Base-by-base conservation (phyloP, 176 grass and related monocot species). In the Aegilops umbellulata region DNA sequence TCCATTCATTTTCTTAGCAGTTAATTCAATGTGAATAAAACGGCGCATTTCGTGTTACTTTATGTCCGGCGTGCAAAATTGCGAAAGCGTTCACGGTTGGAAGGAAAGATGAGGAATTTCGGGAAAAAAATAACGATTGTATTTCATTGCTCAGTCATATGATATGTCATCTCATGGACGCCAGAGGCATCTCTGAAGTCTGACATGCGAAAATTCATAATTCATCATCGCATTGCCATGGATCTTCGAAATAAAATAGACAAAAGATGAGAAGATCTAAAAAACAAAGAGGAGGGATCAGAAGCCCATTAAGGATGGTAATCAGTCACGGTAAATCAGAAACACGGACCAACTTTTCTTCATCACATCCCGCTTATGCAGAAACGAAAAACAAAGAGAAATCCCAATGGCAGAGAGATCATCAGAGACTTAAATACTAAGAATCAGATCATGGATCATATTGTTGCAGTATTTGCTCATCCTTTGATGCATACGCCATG, bases 361-460 rank as follows among this genome's bases (percentile, higher is more conserved):
- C 89, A 91, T 94, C 92, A 92, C 13, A 27, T 87, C 87, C 92
- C 31, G 12, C 8, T 24, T 22, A 0, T 22, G 1, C 0, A 26
- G 3, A 60, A 62, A 60, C 4, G 0, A 26, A 57, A 42, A n/a
- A 2, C 3, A 15, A 2, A 19, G 19, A 58, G 0, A 58, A 58
- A 22, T 22, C 53, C 19, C 19, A 22, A 3, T 22, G 53, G 53
- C 53, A 58, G 7, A 22, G 53, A 25, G 16, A 16, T 77, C 87
- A 90, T 94, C 92, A 91, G 87, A 94, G 87, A 91, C 87, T 94
- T 89, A 91, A 87, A 91, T 93, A 94, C 89, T 76, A 69, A 80
- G 71, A 94, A 94, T 91, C 92, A 94, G 19, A 64, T 86, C 60
- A 24, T 15, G 39, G 58, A 93, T 94, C 92, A 94, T 91, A 87